Evolutionary conservation across 192 early-diverging fungal species (phyloP).

Genomic region (Piromyces sp.): DNA sequence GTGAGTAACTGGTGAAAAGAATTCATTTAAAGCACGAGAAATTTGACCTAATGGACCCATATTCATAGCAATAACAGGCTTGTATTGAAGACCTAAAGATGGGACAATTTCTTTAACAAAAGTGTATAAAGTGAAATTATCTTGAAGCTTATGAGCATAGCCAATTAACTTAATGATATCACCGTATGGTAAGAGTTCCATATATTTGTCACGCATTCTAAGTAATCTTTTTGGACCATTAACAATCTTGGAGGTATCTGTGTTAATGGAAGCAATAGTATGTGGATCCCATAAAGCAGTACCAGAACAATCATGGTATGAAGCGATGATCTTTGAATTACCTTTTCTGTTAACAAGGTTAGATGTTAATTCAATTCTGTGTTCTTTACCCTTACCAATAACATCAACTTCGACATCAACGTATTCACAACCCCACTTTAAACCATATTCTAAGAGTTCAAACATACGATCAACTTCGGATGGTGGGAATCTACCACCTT

Average conservation of each 20-base stretch:
- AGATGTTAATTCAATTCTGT: constrained; percentile 4
- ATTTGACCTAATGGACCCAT: constrained; percentile 84
- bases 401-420: constrained; percentile 66
- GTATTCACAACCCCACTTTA: constrained; percentile 84
- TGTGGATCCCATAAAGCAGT: neutral
- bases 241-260: neutral
- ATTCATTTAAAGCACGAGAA: constrained; percentile 75
- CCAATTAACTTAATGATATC: constrained; percentile 92
- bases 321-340: constrained; percentile 54
- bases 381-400: constrained; percentile 4
- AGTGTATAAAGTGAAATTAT: constrained; percentile 62
- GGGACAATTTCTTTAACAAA: constrained; percentile 36
- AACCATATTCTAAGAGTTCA: constrained; percentile 41
- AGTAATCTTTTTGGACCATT: neutral
- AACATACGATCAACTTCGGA: constrained; percentile 42
- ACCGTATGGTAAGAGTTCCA: constrained; percentile 22
- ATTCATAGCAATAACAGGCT: constrained; percentile 81
- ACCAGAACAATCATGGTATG: constrained; percentile 8
- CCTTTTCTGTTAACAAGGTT: constrained; percentile 34
- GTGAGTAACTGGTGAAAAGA: constrained; percentile 89
- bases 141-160: constrained; percentile 45
- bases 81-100: constrained; percentile 4
- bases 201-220: constrained; percentile 1
- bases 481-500: constrained; percentile 68
- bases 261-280: neutral